Conservation (phyloP, 306 rosid species). For the Acacia melanoxylon region DNA sequence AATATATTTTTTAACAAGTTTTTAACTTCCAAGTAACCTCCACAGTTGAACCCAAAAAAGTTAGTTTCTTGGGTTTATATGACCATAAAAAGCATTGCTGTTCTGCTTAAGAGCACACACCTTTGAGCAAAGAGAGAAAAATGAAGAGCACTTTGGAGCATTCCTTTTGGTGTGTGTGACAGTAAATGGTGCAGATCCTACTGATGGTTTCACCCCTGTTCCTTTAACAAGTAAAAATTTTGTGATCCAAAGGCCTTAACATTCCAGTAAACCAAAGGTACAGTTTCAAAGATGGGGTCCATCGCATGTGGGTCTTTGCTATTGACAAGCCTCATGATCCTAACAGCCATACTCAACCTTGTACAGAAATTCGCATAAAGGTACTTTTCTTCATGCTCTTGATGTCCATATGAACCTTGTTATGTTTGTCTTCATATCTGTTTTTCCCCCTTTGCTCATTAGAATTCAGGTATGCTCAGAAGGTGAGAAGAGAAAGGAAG, state of each 20-base stretch:
- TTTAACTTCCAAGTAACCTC: neutral
- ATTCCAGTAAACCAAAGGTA: conserved; percentile 38
- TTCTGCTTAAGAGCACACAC: neutral
- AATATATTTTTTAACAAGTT: neutral
- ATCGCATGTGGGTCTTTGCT: conserved; percentile 47
- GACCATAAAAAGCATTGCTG: neutral
- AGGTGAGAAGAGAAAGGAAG: neutral
- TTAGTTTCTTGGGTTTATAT: neutral
- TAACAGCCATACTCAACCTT: conserved; percentile 43
- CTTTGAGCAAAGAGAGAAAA: neutral
- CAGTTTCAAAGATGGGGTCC: conserved; percentile 38
- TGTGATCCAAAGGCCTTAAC: conserved; percentile 40
- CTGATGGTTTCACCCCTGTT: conserved; percentile 46
- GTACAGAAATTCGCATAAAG: conserved; percentile 45
- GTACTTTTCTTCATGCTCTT: conserved; percentile 13
- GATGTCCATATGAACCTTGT: neutral
- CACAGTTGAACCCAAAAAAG: neutral
- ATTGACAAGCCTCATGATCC: conserved; percentile 46
- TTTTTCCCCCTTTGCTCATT: neutral
- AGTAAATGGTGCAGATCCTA: conserved; percentile 41
- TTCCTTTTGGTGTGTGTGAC: neutral
- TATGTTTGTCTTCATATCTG: neutral
- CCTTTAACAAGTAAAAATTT: conserved; percentile 41
- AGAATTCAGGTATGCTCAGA: neutral
- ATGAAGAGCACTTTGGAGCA: conserved; percentile 10